Base-by-base conservation (phyloP, 1,284 basidiomycete species). In the Singerocomus inundabilis region DNA sequence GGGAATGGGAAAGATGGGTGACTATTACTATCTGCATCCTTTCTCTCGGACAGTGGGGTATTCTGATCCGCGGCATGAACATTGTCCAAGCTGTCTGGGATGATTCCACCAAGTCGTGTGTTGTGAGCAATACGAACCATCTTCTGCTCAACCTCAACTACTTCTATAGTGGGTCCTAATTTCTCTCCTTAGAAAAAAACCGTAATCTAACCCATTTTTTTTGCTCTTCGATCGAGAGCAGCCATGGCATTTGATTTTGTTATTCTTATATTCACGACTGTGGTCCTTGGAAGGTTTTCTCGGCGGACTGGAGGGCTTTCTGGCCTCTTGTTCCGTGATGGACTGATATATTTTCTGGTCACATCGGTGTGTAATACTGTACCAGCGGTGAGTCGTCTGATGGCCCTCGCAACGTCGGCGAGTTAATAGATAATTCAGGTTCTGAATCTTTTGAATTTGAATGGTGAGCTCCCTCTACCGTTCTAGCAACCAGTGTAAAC, bases 251-350 rank as follows among this genome's bases (percentile, higher is more conserved):
- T 85, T 57, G 83, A 87, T 59, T 74, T 84, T 21, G 67, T 78
- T 42, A 81, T 86, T 48, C 68, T 85, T 5, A 57, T 73, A 18
- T 75, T 81, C 53, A 84, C 82, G 2, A 70, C 77, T 9, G 57
- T 77, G 15, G 75, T 80, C 11, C 68, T 84, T 29, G 70, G 78
- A 31, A 71, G 70, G 49, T 76, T 71, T 48, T 75, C 80, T 58
- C 78, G 35, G 69, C 73, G 10, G 70, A 76, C 35, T 77, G 79
- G 45, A 74, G 59, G 59, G 31, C 75, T 63, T 68, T 87, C 35
- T 79, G 79, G 79, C 75, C 79, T 89, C 29, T 75, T 89, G 39
- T 84, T 87, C 71, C 73, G 76, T 25, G 84, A 88, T 56, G 85
- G 85, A n/a, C 70, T 88, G 32, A 76, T 85, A 12, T 84, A 80